Evolutionary conservation across 768 basidiomycete genomes (phyloP).

Genomic region (Boletus edulis): DNA sequence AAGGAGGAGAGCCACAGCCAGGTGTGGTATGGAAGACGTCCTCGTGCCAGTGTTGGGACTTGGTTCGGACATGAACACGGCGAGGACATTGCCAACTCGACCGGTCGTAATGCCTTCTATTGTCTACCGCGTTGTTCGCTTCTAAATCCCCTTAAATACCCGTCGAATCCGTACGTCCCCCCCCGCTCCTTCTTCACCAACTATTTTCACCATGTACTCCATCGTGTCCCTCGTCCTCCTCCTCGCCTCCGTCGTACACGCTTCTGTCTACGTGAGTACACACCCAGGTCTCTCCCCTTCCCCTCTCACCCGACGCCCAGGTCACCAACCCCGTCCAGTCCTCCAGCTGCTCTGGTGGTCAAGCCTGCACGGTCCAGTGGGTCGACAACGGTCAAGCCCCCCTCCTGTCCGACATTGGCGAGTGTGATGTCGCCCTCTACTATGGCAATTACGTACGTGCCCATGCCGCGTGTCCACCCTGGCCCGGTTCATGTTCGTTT

Average conservation of each 20-base stretch:
- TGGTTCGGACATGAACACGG: conserved; percentile 22
- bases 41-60: too few species aligned
- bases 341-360: conserved; percentile 50
- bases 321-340: conserved; percentile 44
- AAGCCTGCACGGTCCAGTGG: conserved; percentile 58
- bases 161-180: neutral
- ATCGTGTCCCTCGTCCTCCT: conserved; percentile 21
- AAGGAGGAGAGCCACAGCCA: too few species aligned
- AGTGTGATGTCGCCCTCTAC: conserved; percentile 55
- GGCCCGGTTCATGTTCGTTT: neutral
- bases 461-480: neutral
- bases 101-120: neutral
- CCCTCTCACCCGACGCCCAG: conserved; percentile 26
- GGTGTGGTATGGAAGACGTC: too few species aligned
- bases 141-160: conserved; percentile 29
- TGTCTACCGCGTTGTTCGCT: conserved; percentile 18
- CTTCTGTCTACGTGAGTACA: conserved; percentile 19
- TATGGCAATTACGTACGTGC: conserved; percentile 42
- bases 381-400: conserved; percentile 59
- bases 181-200: neutral
- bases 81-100: neutral
- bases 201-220: conserved; percentile 11
- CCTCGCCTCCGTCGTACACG: conserved; percentile 16
- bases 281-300: neutral
- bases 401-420: conserved; percentile 47